Percentiles rank a stretch among this genome's conserved stretches.
These are phyloP conservation scores for Trebouxiophyceae sp. DNA, from an alignment of 163 green algal species.

Conservation along the genomic window DNA sequence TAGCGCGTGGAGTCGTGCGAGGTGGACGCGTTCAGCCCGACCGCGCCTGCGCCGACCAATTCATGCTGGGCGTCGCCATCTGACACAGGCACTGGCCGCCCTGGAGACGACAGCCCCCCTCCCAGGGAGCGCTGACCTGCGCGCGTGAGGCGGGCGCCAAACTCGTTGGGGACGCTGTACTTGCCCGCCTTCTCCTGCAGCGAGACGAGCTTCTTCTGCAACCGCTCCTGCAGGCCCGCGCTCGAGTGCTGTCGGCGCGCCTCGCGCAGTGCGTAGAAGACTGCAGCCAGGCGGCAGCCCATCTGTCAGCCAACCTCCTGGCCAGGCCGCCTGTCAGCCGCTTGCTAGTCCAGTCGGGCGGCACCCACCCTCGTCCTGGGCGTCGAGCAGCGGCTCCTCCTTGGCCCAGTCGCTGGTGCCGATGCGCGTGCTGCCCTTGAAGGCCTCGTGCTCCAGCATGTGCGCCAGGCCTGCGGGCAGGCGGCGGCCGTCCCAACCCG, in stretches of 20 bases:
- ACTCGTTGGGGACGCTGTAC: conserved; percentile 69
- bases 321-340: no score
- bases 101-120: no score
- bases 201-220: conserved; percentile 5
- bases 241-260: neutral
- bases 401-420: conserved; percentile 55
- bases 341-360: no score
- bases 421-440: conserved; percentile 64
- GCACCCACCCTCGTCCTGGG: conserved; percentile 61
- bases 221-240: conserved; percentile 11
- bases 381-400: conserved; percentile 64
- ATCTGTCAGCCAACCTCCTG: neutral
- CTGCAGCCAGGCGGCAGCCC: conserved; percentile 9
- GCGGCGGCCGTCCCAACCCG: no score
- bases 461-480: conserved; percentile 74
- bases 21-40: conserved; percentile 87
- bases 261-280: conserved; percentile 58
- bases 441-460: conserved; percentile 86
- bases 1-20: conserved; percentile 78
- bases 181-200: conserved; percentile 27
- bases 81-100: no score
- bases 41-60: conserved; percentile 38
- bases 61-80: no score
- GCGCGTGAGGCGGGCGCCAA: no score
- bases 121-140: no score